These are phyloP conservation scores for Nemania sp. DNA, from an alignment of 2,329 filamentous ascomycete genomes.

Conservation along the genomic window DNA sequence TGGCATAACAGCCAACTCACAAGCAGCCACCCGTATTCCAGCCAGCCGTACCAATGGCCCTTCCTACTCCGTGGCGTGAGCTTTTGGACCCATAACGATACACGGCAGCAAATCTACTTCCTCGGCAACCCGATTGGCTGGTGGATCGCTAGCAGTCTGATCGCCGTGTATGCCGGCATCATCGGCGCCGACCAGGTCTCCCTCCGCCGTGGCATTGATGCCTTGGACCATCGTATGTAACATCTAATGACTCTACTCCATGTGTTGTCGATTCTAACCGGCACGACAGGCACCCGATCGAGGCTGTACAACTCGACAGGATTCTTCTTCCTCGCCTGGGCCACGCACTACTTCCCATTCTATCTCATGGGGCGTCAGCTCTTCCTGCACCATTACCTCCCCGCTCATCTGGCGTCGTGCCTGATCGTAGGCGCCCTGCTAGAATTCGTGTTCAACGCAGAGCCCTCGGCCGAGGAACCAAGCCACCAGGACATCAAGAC, in stretches of 20 bases:
- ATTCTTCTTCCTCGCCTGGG: constrained; percentile 99
- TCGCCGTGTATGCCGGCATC: constrained; percentile 93
- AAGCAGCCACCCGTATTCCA: constrained; percentile 94
- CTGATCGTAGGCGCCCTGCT: constrained; percentile 89
- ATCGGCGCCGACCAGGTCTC: constrained; percentile 92
- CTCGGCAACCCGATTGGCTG: constrained; percentile 94
- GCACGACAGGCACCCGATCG: constrained; percentile 73
- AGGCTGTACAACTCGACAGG: constrained; percentile 98
- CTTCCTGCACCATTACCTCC: constrained; percentile 97
- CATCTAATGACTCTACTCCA: not conserved
- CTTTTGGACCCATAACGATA: constrained; percentile 98
- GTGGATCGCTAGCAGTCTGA: constrained; percentile 91
- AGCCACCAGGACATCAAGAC: constrained; percentile 48
- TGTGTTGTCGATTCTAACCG: constrained; percentile 24
- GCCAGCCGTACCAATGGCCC: constrained; percentile 94
- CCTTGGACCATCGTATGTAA: constrained; percentile 85
- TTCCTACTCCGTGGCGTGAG: constrained; percentile 96
- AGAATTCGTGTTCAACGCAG: constrained; percentile 94
- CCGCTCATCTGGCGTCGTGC: constrained; percentile 87
- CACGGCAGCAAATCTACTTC: constrained; percentile 97
- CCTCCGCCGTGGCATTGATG: constrained; percentile 88
- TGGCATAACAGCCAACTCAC: constrained; percentile 98
- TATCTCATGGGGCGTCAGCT: constrained; percentile 97
- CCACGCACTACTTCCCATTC: constrained; percentile 95
- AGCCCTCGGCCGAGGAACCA: constrained; percentile 67